A percentile compares a stretch with the other conserved stretches of the same genome.
These are phyloP conservation scores for Cryptococcus maquisensis DNA, from an alignment of 1,284 basidiomycete genomes.

Conservation along the genomic window DNA sequence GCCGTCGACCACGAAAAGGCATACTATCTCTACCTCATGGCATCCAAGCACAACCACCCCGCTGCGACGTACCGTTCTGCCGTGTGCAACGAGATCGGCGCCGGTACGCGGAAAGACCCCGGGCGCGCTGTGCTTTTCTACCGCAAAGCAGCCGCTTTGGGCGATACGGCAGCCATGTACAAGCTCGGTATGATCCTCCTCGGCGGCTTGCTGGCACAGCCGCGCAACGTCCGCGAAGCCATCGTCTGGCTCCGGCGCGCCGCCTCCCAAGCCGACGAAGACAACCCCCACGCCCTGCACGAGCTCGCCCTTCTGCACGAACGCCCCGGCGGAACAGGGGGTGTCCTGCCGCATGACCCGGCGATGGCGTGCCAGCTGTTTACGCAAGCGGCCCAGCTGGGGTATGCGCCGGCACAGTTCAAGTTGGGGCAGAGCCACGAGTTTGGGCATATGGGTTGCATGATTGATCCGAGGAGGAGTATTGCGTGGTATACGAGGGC, in stretches of 20 bases:
- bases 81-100: slow-evolving; percentile 99
- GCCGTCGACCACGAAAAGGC: slow-evolving; percentile 97
- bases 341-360: slow-evolving; percentile 51
- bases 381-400: slow-evolving; percentile 87
- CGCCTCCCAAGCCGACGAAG: slow-evolving; percentile 94
- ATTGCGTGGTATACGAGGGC: slow-evolving; percentile 99
- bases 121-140: slow-evolving; percentile 91
- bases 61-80: slow-evolving; percentile 95
- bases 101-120: slow-evolving; percentile 87
- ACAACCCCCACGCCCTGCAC: slow-evolving; percentile 96
- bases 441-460: slow-evolving; percentile 83
- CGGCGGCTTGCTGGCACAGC: slow-evolving; percentile 77
- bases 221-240: slow-evolving; percentile 82
- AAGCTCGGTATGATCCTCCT: slow-evolving; percentile 95
- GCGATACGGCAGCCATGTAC: slow-evolving; percentile 98
- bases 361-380: slow-evolving; percentile 76
- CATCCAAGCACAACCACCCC: slow-evolving; percentile 93
- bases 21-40: slow-evolving; percentile 97
- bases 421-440: slow-evolving; percentile 94
- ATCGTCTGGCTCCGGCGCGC: slow-evolving; percentile 92
- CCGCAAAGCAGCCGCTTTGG: slow-evolving; percentile 90
- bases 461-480: slow-evolving; percentile 84
- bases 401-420: slow-evolving; percentile 90
- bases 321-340: slow-evolving; percentile 48
- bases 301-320: slow-evolving; percentile 94